These are phyloP conservation scores for Cucurbita argyrosperma DNA, from an alignment of 306 rosid species.

Conservation along the genomic window DNA sequence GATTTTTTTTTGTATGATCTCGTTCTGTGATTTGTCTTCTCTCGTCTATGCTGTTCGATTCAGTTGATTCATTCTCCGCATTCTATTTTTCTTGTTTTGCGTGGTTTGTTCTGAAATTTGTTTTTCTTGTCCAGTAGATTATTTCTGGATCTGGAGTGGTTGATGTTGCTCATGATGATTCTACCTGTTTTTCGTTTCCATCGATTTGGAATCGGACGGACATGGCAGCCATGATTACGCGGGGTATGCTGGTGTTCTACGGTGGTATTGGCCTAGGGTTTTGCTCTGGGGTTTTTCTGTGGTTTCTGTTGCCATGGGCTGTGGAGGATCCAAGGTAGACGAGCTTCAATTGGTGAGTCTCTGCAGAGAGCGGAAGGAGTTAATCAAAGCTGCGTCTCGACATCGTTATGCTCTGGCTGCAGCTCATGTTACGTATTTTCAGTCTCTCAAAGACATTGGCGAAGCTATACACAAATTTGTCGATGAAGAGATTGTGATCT, in stretches of 20 bases:
- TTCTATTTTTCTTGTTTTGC: background rate
- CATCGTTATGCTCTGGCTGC: slow-evolving; percentile 84
- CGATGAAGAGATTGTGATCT: slow-evolving; percentile 55
- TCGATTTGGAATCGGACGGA: slow-evolving; percentile 20
- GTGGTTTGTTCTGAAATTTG: background rate
- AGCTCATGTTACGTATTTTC: slow-evolving; percentile 73
- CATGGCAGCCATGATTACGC: slow-evolving; percentile 18
- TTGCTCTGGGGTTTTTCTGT: slow-evolving; percentile 11
- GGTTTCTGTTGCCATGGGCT: slow-evolving; percentile 56
- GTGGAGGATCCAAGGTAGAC: slow-evolving; percentile 71
- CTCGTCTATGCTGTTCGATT: background rate
- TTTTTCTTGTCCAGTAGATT: slow-evolving; percentile 12
- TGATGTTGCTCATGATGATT: slow-evolving; percentile 23
- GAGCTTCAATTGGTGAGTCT: slow-evolving; percentile 71
- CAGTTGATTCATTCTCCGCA: background rate
- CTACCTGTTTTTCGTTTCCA: slow-evolving; percentile 10
- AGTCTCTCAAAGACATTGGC: slow-evolving; percentile 60
- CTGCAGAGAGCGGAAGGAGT: slow-evolving; percentile 57
- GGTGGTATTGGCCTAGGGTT: background rate
- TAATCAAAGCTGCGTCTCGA: slow-evolving; percentile 60
- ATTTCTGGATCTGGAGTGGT: slow-evolving; percentile 13
- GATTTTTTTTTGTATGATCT: background rate
- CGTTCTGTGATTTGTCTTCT: background rate
- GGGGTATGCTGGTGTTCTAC: background rate
- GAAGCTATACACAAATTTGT: slow-evolving; percentile 61